Base-by-base conservation (phyloP, 345 rosid species). In the Salix arbutifolia region DNA sequence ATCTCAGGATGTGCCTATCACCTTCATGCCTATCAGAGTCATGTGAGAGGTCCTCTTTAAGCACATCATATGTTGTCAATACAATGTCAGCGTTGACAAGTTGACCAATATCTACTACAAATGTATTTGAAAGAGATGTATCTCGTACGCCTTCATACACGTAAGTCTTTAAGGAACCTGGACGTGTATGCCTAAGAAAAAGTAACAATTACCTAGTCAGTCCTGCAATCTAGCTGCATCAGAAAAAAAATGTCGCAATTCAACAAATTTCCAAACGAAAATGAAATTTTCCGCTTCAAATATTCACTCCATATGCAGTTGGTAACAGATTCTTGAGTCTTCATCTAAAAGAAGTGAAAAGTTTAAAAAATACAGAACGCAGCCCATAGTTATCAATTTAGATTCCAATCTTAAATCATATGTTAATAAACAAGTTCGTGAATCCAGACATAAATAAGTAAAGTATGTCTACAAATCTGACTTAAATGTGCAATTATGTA, bases 11-110 rank as follows among this genome's bases (percentile, higher is more conserved):
- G 73, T 78, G 98, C 37, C 98, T 89, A 84, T 91, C 98, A 74
- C 99, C 99, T 80, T 89, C 93, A 81, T 93, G 98, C 87, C 99
- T 85, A 78, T 95, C 99, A 66, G 84, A 85, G 78, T 95, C 98
- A 76, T 95, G 99, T 18, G 97, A 91, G 70, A 95, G 83, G 88
- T 95, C 99, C 86, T 93, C 98, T 86, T 87, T 95, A 65, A 95
- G 97, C 77, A 95, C 98, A 83, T 95, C 99, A 77, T 95, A 95
- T 26, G 98, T 90, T 75, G 99, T 93, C 83, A 93, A 83, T 62
- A 95, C 92, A 74, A 93, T 89, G 81, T 95, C 98, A 72, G 92
- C 90, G 74, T 74, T 78, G 70, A 90, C 83, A 78, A 95, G 92
- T 83, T 91, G 93, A 67, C 79, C 74, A 58, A 95, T 85, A 71